Evolutionary conservation across 306 rosid species (phyloP).

Genomic region (Lathyrus aphaca): DNA sequence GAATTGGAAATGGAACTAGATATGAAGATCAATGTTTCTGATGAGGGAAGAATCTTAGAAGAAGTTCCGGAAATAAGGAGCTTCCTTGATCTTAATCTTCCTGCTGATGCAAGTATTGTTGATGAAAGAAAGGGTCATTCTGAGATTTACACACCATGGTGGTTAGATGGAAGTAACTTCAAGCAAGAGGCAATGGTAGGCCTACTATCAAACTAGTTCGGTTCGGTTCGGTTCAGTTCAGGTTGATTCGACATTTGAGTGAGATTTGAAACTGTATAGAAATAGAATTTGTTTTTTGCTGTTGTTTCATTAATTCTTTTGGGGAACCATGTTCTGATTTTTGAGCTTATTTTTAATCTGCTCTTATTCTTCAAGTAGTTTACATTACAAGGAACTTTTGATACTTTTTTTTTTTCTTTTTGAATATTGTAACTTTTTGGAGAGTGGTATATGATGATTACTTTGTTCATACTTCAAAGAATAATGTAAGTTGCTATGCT

Average conservation of each 20-base stretch:
- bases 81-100: conserved; percentile 87
- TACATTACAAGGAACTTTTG: conserved; percentile 32
- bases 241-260: conserved; percentile 15
- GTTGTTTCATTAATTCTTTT: conserved; percentile 72
- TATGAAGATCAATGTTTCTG: conserved; percentile 30
- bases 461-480: conserved; percentile 39
- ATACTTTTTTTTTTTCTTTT: not conserved
- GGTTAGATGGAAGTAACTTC: conserved; percentile 50
- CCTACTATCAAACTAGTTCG: conserved; percentile 44
- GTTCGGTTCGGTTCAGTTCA: not conserved
- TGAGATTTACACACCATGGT: conserved; percentile 55
- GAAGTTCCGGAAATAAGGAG: conserved; percentile 61
- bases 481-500: conserved; percentile 40
- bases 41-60: conserved; percentile 20
- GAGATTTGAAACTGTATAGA: conserved; percentile 59
- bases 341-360: conserved; percentile 45
- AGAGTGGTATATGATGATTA: conserved; percentile 30
- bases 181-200: conserved; percentile 52
- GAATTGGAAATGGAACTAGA: conserved; percentile 35
- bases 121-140: conserved; percentile 50
- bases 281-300: conserved; percentile 39
- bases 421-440: not conserved
- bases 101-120: conserved; percentile 63
- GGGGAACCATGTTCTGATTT: conserved; percentile 40
- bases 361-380: conserved; percentile 46